Evolutionary conservation across 768 basidiomycete species (phyloP), one percentile per base, ranked within the genome.

Genomic region (Suillus occidentalis): DNA sequence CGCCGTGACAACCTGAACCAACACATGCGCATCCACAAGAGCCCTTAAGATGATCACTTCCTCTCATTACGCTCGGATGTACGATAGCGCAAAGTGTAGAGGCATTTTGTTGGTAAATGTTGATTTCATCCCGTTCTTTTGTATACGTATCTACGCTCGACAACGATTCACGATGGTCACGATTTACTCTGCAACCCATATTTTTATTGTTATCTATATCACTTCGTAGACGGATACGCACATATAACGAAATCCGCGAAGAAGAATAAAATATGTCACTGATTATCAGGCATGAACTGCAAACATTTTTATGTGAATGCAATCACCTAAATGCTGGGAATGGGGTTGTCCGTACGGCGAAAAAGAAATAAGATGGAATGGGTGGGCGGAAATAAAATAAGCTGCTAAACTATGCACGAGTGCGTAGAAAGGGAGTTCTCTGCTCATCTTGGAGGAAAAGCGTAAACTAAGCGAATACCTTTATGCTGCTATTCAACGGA

Each of bases 1-100:
- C 81, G 92, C 53, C 82, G 85, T 63, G 92, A 94, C 75, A 94
- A 94, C 70, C 81, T 93, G 42, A 83, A 85, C 52, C 91, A 91
- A 71, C 93, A 94, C 73, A 80, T 87, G 66, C 83, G 86, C 22
- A 82, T 89, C 40, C 91, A 93, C 70, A 72, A 65, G 16, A 59
- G 40, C 28, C 58, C 58, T 20, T 59, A 28, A 40, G 25, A 59
- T 42, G 9, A 5, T 58, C 1, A 6, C 14, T 25, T 22, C 31
- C 53, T 55, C 31, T 55, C 53, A 34, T 55, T 13, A 20, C 20
- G 10, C n/a, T 6, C 12, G 2, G 22, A 40, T 58, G 57, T 25
- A 58, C 39, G 37, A 57, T 39, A 25, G 37, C 16, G 14, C 22
- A 40, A 40, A 25, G 22, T 14, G 7, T 16, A 22, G 22, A 39